Evolutionary conservation across 108 stramenopile species (phyloP).

Genomic region (Fragilariopsis cylindrus): DNA sequence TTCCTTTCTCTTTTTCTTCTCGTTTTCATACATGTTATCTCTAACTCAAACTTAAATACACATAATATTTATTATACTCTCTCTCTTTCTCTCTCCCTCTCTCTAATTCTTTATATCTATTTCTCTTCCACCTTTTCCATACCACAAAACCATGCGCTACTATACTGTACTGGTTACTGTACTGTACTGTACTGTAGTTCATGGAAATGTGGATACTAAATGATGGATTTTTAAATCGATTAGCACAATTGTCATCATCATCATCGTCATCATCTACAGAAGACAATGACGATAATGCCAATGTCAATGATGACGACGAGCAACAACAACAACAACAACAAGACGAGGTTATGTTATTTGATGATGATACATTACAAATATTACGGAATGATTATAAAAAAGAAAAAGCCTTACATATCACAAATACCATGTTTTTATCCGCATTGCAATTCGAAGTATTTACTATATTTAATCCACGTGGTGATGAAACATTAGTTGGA

Average conservation of each 20-base stretch:
- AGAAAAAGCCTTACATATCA: constrained; percentile 17
- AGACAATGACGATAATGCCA: not conserved
- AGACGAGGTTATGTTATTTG: constrained; percentile 9
- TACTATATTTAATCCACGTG: constrained; percentile 14
- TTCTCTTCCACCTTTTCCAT: too few relatives aligned
- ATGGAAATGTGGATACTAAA: constrained; percentile 30
- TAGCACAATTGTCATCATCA: constrained; percentile 13
- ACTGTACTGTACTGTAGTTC: constrained; percentile 1
- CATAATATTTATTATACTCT: too few relatives aligned
- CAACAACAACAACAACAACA: not conserved
- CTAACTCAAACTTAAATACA: too few relatives aligned
- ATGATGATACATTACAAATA: constrained; percentile 6
- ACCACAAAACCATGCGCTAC: too few relatives aligned
- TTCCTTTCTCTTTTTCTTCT: not conserved
- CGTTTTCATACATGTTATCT: not conserved
- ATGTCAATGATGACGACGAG: too few relatives aligned
- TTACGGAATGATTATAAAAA: constrained; percentile 13
- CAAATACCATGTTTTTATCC: constrained; percentile 11
- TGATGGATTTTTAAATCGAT: constrained; percentile 28
- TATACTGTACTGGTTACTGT: too few relatives aligned
- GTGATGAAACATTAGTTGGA: constrained; percentile 19
- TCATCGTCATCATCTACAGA: not conserved
- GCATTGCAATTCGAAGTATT: constrained; percentile 11
- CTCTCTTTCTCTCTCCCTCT: too few relatives aligned
- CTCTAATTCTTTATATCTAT: too few relatives aligned